Conservation (phyloP, 2,329 filamentous ascomycete genomes). For the Ciborinia camelliae region DNA sequence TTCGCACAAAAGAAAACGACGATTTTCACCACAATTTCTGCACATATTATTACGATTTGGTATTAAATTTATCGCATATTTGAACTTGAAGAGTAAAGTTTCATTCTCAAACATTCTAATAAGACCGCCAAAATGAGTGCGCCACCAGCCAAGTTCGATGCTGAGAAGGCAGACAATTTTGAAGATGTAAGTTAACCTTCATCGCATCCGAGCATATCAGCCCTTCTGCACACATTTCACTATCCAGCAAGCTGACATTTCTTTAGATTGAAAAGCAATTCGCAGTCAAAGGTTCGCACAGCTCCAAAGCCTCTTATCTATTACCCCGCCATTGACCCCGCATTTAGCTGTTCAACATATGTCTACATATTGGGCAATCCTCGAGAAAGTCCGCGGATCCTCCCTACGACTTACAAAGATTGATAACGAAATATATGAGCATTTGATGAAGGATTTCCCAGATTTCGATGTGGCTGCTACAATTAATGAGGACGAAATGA, state of each 20-base stretch:
- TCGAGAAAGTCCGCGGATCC: constrained; percentile 88
- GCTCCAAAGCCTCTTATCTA: constrained; percentile 1
- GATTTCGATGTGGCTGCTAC: constrained; percentile 81
- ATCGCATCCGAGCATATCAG: constrained; percentile 3
- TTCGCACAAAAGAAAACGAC: neutral
- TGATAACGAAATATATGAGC: constrained; percentile 90
- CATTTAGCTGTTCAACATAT: constrained; percentile 80
- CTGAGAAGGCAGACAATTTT: constrained; percentile 65
- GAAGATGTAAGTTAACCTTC: constrained; percentile 54
- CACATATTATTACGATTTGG: neutral
- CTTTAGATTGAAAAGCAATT: constrained; percentile 96
- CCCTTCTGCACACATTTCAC: constrained; percentile 15
- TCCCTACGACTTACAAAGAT: constrained; percentile 85
- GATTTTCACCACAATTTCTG: neutral
- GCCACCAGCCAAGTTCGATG: constrained; percentile 45
- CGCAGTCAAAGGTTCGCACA: constrained; percentile 75
- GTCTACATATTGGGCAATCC: constrained; percentile 93
- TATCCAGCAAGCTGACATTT: constrained; percentile 22
- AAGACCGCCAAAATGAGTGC: constrained; percentile 23
- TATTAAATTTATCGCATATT: neutral
- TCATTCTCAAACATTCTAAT: too few species aligned
- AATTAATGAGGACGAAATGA: constrained; percentile 92
- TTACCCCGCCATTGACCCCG: constrained; percentile 31
- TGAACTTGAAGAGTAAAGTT: neutral
- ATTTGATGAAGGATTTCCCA: constrained; percentile 84